These are phyloP conservation scores for Xylaria flabelliformis DNA, from an alignment of 495 filamentous ascomycete genomes.

Conservation along the genomic window DNA sequence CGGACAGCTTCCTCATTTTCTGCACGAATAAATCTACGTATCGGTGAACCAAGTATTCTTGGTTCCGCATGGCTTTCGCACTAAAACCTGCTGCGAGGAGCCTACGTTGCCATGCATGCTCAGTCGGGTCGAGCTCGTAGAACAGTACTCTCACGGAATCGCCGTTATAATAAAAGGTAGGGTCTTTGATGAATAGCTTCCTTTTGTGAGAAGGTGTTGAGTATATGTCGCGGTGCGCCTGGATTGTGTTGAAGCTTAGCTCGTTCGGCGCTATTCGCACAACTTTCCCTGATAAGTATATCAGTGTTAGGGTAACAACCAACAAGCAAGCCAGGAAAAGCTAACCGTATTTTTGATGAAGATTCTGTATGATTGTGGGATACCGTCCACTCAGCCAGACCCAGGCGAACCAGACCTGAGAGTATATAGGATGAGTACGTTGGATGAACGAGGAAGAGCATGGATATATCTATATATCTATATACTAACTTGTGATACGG, in stretches of 20 bases:
- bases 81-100: slow-evolving; percentile 41
- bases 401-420: slow-evolving; percentile 34
- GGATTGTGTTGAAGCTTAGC: slow-evolving; percentile 47
- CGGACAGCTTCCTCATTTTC: slow-evolving; percentile 40
- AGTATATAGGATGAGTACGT: background rate
- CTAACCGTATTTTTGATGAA: slow-evolving; percentile 39
- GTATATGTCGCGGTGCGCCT: slow-evolving; percentile 54
- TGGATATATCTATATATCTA: background rate
- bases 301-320: slow-evolving; percentile 27
- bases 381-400: slow-evolving; percentile 34
- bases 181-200: slow-evolving; percentile 42
- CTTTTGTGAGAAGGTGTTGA: slow-evolving; percentile 40
- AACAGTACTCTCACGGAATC: slow-evolving; percentile 32
- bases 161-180: slow-evolving; percentile 42
- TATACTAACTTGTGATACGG: slow-evolving; percentile 38
- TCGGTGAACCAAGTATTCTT: slow-evolving; percentile 51
- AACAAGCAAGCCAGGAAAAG: background rate
- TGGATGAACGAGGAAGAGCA: background rate
- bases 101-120: slow-evolving; percentile 44
- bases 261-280: slow-evolving; percentile 54
- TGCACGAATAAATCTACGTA: slow-evolving; percentile 52
- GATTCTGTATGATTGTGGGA: slow-evolving; percentile 29
- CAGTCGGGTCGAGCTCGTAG: slow-evolving; percentile 34
- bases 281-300: slow-evolving; percentile 33
- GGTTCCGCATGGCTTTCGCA: slow-evolving; percentile 43